Evolutionary conservation across 1,139 yeast species (phyloP), one percentile per base, ranked within the genome.

Genomic region (Kodamaea ohmeri): DNA sequence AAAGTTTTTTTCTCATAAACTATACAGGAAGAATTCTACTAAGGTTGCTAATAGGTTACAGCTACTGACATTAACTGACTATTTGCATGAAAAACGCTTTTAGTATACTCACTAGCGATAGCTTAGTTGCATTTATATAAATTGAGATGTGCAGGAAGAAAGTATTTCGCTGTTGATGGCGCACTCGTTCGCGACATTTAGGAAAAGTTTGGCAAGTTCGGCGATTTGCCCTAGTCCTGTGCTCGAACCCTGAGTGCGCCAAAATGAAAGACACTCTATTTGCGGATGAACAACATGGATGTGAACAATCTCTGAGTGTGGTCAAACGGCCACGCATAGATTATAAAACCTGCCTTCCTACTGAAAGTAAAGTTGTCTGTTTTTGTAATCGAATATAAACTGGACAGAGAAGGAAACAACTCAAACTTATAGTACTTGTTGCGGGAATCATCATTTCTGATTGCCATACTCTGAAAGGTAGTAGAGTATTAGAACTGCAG

Each of bases 321-420:
- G 49, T 56, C 70, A 50, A 46, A 67, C 71, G 72, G 53, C 53
- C 49, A 39, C 51, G 53, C 71, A 50, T 67, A 53, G 76, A 70
- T 70, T 70, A 70, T 55, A 66, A 63, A 67, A 57, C 73, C 74
- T 69, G 75, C 75, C 75, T 70, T 70, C 75, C 76, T 70, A 68
- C 75, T 70, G 75, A 69, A 34, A 47, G 39, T 47, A 45, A 46
- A 53, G 49, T 46, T 48, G 48, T 46, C 35, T 48, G 47, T 48
- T 45, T 40, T 37, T 26, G 11, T 25, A 26, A 25, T 15, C n/a
- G n/a, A n/a, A n/a, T n/a, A n/a, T n/a, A n/a, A n/a, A n/a, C n/a
- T n/a, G n/a, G n/a, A n/a, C n/a, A n/a, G n/a, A n/a, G n/a, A n/a
- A n/a, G n/a, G n/a, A n/a, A n/a, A n/a, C n/a, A n/a, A n/a, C n/a